Base-by-base conservation (phyloP, 352 stramenopile genomes). In the Pythium grandisporangium region DNA sequence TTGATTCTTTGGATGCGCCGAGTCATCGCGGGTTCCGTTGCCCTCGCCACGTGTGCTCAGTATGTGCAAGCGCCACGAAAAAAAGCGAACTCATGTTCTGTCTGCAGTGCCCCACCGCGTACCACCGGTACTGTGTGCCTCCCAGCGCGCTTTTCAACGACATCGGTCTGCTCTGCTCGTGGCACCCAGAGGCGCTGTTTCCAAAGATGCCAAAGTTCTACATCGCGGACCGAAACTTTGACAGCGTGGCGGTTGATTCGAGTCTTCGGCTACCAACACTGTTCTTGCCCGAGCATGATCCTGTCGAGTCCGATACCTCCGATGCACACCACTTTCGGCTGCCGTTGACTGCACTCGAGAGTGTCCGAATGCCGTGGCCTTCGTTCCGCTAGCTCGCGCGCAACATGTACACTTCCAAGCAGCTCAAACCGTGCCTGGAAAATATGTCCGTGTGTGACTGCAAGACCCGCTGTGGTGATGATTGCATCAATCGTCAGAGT, bases 401-500 rank as follows among this genome's bases (percentile, higher is more conserved):
- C 24, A 95, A 71, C 45, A 78, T 89, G 44, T 95, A 93, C 63
- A 88, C 74, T 16, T 95, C 89, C 52, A 95, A 95, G 46, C 74
- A 73, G 42, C 55, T 53, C 12, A 88, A 84, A 38, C 53, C 76
- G 20, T 83, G 68, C 12, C 46, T 92, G 20, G 75, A 91, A 38
- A 79, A 95, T 42, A 54, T 72, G 12, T 75, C 82, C 6, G 66
- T 77, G 60, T 95, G 82, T 52, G 50, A 82, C 3, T 95, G 82
- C 60, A 92, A 66, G 42, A 53, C 66, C 14, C 42, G 32, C 13
- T 97, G 92, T 44, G 83, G 66, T 37, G 89, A 98, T n/a, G 58
- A 96, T 41, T 98, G 92, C 51, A 95, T 96, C 46, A 98, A 98
- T 48, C 76, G 87, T 1, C 45, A 96, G 26, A 89, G 80, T 42